Percentiles rank a stretch among this genome's conserved stretches.
Conservation (phyloP, 768 basidiomycete species). For the Russula emetica region DNA sequence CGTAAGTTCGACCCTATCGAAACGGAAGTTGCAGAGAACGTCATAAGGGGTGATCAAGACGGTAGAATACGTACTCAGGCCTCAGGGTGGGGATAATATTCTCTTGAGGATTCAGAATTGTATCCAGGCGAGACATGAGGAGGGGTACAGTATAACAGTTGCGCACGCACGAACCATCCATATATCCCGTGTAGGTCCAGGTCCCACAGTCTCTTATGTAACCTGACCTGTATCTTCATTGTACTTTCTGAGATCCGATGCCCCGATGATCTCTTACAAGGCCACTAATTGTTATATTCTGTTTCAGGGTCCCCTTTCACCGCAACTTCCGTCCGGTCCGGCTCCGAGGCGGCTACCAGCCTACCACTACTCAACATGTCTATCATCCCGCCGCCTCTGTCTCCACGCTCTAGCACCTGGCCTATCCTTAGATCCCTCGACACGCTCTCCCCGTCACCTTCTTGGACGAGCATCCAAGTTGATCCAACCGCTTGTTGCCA, state of each 20-base stretch:
- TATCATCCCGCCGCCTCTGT: constrained; percentile 3
- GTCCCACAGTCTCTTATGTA: not conserved
- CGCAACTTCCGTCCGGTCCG: not conserved
- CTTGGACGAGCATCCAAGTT: constrained; percentile 21
- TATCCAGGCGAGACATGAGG: constrained; percentile 27
- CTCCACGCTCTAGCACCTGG: constrained; percentile 20
- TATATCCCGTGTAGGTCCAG: constrained; percentile 16
- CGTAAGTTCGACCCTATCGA: constrained; percentile 14
- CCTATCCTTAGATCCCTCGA: constrained; percentile 23
- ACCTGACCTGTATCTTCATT: constrained; percentile 7
- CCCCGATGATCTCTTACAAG: constrained; percentile 19
- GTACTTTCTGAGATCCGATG: constrained; percentile 27
- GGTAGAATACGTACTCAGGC: not conserved
- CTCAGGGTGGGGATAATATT: constrained; percentile 9
- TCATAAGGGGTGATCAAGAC: not conserved
- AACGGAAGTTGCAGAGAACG: not conserved
- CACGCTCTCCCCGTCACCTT: constrained; percentile 23
- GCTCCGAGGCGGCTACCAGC: not conserved
- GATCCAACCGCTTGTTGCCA: constrained; percentile 12
- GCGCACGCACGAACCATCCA: constrained; percentile 9
- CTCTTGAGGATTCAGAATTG: constrained; percentile 26
- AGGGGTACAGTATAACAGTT: not conserved
- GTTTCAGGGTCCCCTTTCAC: not conserved
- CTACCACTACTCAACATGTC: no score
- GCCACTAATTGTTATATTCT: not conserved